Evolutionary conservation across 208 protist genomes (phyloP).

Genomic region (Lotmaria passim): DNA sequence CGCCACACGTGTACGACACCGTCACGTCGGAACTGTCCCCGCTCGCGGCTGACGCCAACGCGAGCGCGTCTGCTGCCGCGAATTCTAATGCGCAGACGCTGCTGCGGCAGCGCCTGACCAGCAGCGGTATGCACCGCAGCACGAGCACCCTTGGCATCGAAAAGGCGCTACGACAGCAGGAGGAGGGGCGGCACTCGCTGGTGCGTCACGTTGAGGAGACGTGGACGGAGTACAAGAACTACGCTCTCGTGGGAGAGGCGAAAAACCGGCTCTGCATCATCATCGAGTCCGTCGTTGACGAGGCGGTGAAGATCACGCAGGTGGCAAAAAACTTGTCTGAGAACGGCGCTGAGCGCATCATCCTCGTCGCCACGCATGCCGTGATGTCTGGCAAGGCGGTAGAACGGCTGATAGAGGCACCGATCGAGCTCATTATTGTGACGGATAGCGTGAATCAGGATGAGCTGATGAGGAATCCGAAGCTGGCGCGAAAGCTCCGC

Average conservation of each 20-base stretch:
- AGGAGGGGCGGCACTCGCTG: constrained; percentile 46
- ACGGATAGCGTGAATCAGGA: constrained; percentile 88
- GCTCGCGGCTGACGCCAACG: constrained; percentile 1
- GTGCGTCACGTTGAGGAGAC: constrained; percentile 32
- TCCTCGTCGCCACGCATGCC: constrained; percentile 79
- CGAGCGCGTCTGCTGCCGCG: neutral
- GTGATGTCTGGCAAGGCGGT: constrained; percentile 68
- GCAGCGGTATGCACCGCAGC: constrained; percentile 20
- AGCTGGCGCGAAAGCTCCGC: constrained; percentile 78
- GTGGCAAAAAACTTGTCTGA: constrained; percentile 63
- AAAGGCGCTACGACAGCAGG: constrained; percentile 61
- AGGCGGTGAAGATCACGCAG: constrained; percentile 69
- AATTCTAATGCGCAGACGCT: neutral
- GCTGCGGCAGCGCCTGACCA: constrained; percentile 13
- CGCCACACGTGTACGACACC: constrained; percentile 13
- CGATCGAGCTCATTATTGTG: constrained; percentile 82
- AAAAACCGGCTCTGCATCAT: constrained; percentile 79
- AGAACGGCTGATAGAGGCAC: constrained; percentile 68
- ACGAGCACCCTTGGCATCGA: constrained; percentile 67
- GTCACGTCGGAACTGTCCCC: constrained; percentile 26
- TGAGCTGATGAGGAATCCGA: constrained; percentile 63
- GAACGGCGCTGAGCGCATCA: constrained; percentile 69
- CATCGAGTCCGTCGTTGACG: constrained; percentile 76
- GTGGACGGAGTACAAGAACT: constrained; percentile 42
- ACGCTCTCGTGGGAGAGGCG: constrained; percentile 81